A percentile compares a stretch with the other conserved stretches of the same genome.
Conservation (phyloP, 495 filamentous ascomycete species). For the Trichodelitschia bisporula region DNA sequence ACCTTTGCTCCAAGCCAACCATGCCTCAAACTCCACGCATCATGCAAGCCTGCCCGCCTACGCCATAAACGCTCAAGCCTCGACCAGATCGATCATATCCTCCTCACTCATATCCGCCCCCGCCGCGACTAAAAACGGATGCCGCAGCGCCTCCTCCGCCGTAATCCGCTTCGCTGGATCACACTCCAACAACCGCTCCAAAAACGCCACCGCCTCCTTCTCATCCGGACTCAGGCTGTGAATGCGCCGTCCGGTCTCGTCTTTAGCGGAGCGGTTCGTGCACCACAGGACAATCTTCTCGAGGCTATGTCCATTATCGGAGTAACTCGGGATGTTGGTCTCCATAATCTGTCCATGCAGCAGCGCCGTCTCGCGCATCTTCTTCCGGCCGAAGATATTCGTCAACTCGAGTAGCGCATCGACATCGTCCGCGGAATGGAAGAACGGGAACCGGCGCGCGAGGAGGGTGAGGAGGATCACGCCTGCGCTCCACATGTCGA, state of each 20-base stretch:
- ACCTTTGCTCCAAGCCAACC: too few relatives aligned
- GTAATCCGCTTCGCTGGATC: conserved; percentile 48
- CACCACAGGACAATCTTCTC: conserved; percentile 89
- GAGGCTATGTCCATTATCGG: conserved; percentile 56
- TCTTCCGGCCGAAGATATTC: conserved; percentile 67
- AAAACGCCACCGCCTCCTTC: conserved; percentile 36
- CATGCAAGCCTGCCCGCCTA: too few relatives aligned
- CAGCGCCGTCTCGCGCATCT: conserved; percentile 59
- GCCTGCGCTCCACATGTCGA: conserved; percentile 92
- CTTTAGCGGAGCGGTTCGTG: conserved; percentile 32
- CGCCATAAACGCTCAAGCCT: too few relatives aligned
- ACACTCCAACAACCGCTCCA: conserved; percentile 43
- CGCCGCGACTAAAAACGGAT: conserved; percentile 33
- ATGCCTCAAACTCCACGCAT: too few relatives aligned
- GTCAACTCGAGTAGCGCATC: conserved; percentile 94
- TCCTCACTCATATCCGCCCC: conserved; percentile 8
- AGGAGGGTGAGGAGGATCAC: conserved; percentile 85
- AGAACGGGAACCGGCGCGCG: conserved; percentile 82
- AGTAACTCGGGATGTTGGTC: conserved; percentile 73
- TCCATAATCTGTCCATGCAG: conserved; percentile 78
- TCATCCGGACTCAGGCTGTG: conserved; percentile 31
- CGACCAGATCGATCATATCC: conserved; percentile 7
- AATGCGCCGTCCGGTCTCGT: conserved; percentile 14
- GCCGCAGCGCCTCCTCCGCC: conserved; percentile 41
- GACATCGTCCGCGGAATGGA: conserved; percentile 89